Evolutionary conservation across 805 yeast genomes (phyloP).

Genomic region (Cyberlindnera saturnus): DNA sequence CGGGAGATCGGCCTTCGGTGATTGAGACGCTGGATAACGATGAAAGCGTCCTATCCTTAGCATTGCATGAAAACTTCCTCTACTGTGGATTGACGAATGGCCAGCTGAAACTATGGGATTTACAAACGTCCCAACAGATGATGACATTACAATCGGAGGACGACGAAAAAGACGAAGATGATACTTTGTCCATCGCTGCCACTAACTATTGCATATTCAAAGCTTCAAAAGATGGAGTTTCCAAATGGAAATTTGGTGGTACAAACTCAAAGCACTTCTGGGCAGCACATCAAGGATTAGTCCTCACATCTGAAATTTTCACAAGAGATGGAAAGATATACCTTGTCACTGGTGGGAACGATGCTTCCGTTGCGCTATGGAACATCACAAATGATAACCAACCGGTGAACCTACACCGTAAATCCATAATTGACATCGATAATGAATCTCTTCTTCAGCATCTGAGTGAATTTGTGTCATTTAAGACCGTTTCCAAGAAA

Average conservation of each 20-base stretch:
- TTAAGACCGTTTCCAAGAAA: slow-evolving; percentile 69
- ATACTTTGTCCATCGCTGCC: slow-evolving; percentile 56
- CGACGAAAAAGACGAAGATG: slow-evolving; percentile 23
- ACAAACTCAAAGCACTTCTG: slow-evolving; percentile 39
- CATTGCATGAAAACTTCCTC: slow-evolving; percentile 57
- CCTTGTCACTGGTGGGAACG: slow-evolving; percentile 64
- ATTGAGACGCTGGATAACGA: slow-evolving; percentile 49
- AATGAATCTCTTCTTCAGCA: slow-evolving; percentile 62
- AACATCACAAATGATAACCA: slow-evolving; percentile 31
- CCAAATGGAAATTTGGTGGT: slow-evolving; percentile 42
- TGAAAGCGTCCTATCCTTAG: slow-evolving; percentile 67
- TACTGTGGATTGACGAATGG: slow-evolving; percentile 82
- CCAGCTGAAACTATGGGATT: slow-evolving; percentile 76
- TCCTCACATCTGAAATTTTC: slow-evolving; percentile 51
- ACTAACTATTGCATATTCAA: slow-evolving; percentile 54
- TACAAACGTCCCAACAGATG: slow-evolving; percentile 69
- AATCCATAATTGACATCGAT: slow-evolving; percentile 28
- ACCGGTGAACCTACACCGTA: slow-evolving; percentile 2
- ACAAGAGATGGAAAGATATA: slow-evolving; percentile 33
- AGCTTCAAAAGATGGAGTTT: slow-evolving; percentile 43
- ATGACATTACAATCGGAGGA: slow-evolving; percentile 34
- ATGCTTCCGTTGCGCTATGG: slow-evolving; percentile 70
- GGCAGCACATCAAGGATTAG: slow-evolving; percentile 49
- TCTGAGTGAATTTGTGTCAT: slow-evolving; percentile 56
- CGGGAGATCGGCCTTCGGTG: slow-evolving; percentile 14